Evolutionary conservation across 2,329 filamentous ascomycete genomes (phyloP), one percentile per base, ranked within the genome.

Genomic region (Curvularia verruculosa): DNA sequence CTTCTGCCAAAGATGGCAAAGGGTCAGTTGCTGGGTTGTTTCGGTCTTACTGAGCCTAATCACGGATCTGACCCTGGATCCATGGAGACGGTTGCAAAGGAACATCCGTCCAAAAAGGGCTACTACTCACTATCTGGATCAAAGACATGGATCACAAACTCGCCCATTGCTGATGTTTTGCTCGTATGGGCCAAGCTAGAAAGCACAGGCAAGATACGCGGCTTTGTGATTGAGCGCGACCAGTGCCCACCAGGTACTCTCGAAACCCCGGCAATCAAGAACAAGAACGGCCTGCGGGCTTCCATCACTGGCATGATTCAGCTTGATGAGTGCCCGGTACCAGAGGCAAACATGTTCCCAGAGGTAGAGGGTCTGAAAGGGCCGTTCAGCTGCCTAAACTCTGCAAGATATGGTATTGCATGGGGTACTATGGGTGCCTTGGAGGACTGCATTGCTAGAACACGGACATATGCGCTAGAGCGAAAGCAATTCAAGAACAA

Each of bases 241-340:
- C 84, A 91, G 66, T 96, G 93, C 71, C 93, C 93, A 1, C 83
- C 91, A 0, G 94, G 95, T 2, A 96, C 93, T 0, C 83, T 99
- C 13, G 92, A 95, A 76, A 99, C 95, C 5, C 95, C 95, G 1
- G 81, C 90, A 12, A 89, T 99, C 76, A 96, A 96, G 82, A 87
- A 98, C 81, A 99, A 99, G 84, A 97, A 90, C 60, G 95, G 93
- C 1, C 85, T 99, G 29, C 85, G 95, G 56, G 95, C 95, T 12
- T 96, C 91, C 12, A 90, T 97, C 62, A 99, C 95, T 0, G 95
- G 95, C 55, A 98, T 98, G 95, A 97, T 99, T 65, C 92, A 96
- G 67, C 84, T 99, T 72, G 94, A 97, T 63, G 87, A 90, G 61
- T 93, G 91, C 65, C 94, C 95, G 0, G 92, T 99, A 0, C 88